Evolutionary conservation across 257 asterid genomes (phyloP), one percentile per base, ranked within the genome.

Genomic region (Solanum boliviense): DNA sequence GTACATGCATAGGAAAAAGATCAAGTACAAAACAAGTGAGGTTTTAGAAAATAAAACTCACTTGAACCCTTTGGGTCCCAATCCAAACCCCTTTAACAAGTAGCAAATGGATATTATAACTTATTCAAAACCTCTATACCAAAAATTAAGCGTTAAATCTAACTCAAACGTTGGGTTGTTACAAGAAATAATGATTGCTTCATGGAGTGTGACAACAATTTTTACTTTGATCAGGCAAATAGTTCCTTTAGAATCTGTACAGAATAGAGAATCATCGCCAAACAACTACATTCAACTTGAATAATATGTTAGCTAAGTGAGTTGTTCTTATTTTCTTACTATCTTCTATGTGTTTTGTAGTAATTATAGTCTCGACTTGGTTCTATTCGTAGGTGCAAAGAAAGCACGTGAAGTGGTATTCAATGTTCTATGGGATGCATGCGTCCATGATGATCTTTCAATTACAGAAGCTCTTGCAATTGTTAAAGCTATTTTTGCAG

Each of bases 381-480:
- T 68, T 89, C 39, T 83, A 74, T 83, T 2, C 75, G 84, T 91
- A 96, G 48, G 48, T 41, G 48, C 48, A 10, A 41, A 41, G 15
- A 41, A 41, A 41, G 48, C 48, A 41, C 48, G 99, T 16, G 99
- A 96, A 92, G 88, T 95, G 85, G 89, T 96, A 36, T 95, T 93
- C 88, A 71, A 92, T 76, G 96, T 93, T 89, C 90, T 96, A 88
- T 93, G 93, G 52, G 99, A 96, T 91, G 93, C 97, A 71, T 95
- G 98, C 91, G 86, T 88, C 78, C 88, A 89, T 76, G 97, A 94
- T 65, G 99, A 96, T 90, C 97, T 41, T 41, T 41, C 48, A 41
- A 41, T 41, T 41, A 41, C 48, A 10, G 48, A 41, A 41, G 48
- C 48, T 10, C 5, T 41, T 41, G 48, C 48, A 41, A 41, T 41